Evolutionary conservation across 2,329 filamentous ascomycete genomes (phyloP).

Genomic region (Talaromyces amestolkiae): DNA sequence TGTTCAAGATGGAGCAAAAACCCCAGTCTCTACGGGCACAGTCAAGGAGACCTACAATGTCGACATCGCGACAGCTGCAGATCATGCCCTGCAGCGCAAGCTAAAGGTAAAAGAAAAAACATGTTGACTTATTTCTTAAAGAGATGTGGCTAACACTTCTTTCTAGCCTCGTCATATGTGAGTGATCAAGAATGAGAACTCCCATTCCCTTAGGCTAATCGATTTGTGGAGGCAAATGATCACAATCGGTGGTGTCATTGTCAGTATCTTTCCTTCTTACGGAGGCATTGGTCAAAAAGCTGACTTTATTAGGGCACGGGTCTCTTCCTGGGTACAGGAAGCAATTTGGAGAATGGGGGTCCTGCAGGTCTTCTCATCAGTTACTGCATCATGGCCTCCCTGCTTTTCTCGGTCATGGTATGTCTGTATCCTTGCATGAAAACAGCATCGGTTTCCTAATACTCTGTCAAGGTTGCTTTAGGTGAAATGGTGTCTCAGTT

Average conservation of each 20-base stretch:
- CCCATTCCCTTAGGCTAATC: background rate
- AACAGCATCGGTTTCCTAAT: background rate
- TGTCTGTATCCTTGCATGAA: background rate
- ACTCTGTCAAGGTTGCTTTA: slow-evolving; percentile 48
- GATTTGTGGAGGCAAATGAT: slow-evolving; percentile 21
- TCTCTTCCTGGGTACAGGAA: slow-evolving; percentile 55
- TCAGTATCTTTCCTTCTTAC: background rate
- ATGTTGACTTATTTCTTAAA: background rate
- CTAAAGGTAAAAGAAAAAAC: slow-evolving; percentile 18
- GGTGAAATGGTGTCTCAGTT: slow-evolving; percentile 44
- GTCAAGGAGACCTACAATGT: slow-evolving; percentile 2
- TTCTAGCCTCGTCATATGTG: slow-evolving; percentile 14
- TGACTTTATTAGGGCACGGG: slow-evolving; percentile 45
- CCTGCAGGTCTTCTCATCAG: slow-evolving; percentile 54
- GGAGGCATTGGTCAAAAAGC: background rate
- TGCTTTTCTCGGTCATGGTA: slow-evolving; percentile 30
- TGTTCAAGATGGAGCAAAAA: slow-evolving; percentile 15
- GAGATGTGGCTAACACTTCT: background rate
- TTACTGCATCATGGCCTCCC: slow-evolving; percentile 50
- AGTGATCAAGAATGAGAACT: background rate
- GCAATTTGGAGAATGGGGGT: slow-evolving; percentile 51
- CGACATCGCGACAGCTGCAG: background rate
- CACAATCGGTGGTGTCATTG: slow-evolving; percentile 22
- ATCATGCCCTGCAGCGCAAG: slow-evolving; percentile 20
- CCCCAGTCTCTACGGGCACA: slow-evolving; percentile 15